Base-by-base conservation (phyloP, 345 rosid genomes). In the Populus tremula region DNA sequence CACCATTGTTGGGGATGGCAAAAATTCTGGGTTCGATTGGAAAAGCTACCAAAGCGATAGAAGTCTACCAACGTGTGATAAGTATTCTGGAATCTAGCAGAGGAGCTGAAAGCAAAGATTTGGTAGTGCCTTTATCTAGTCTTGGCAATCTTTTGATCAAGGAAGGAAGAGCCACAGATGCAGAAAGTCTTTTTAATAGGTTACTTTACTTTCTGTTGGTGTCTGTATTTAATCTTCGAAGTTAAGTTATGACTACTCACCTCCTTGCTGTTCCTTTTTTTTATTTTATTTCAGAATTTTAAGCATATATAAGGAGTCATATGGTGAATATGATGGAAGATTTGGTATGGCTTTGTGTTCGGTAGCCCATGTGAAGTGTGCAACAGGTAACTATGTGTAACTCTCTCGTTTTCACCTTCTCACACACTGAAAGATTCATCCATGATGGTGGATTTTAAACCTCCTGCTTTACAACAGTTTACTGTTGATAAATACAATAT, bases 301-400 rank as follows among this genome's bases (percentile, higher is more conserved):
- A 61, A 85, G 84, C 78, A 93, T 93, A 81, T 89, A 93, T 80
- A 82, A 73, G 65, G 86, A 90, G 67, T 14, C 81, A 74, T 89
- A 91, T 71, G 97, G 95, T 71, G 87, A 88, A 78, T 84, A 82
- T 49, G 94, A 91, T 82, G 97, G 94, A 82, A 89, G 94, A 84
- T 89, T 86, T 82, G 97, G 94, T 56, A 84, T 90, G 86, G 97
- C 91, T 71, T 83, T 93, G 90, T 89, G 95, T 84, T 91, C 97
- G 38, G 82, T 94, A 56, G 97, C 93, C 71, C 91, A 83, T 83
- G 89, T 86, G 47, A 93, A 90, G 83, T 93, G 97, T 75, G 88
- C 94, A 53, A 85, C 87, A 85, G 98, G 97, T 94, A 53, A 64
- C 59, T 76, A 78, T 66, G 74, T 5, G 36, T 8, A 12, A 13